These are phyloP conservation scores for cucumber (Cucumis sativus) DNA, from an alignment of 306 rosid genomes.

Conservation along the genomic window DNA sequence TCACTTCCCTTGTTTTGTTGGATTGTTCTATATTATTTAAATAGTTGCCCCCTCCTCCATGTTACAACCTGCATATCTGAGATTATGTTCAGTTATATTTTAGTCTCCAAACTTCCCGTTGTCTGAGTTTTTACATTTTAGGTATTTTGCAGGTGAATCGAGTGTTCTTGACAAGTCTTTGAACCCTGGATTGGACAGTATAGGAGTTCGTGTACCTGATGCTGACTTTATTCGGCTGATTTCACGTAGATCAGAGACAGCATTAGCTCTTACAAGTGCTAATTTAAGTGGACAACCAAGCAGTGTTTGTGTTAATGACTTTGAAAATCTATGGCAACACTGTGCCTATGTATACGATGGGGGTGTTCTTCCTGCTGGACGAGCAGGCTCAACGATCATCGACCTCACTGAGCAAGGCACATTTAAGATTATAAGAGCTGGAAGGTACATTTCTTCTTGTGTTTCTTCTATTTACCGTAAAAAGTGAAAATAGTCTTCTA, in stretches of 20 bases:
- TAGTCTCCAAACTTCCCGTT: not conserved
- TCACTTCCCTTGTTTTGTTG: not conserved
- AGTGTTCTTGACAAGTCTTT: conserved; percentile 74
- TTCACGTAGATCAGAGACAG: conserved; percentile 60
- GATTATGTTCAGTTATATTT: not conserved
- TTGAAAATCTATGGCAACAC: conserved; percentile 69
- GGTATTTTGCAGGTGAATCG: conserved; percentile 56
- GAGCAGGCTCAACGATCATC: conserved; percentile 80
- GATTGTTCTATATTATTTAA: not conserved
- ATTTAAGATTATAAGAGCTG: conserved; percentile 76
- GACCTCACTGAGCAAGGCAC: conserved; percentile 54
- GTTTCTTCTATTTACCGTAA: not conserved
- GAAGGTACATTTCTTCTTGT: conserved; percentile 47
- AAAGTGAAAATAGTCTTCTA: not conserved
- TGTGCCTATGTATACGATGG: conserved; percentile 75
- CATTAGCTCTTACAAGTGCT: conserved; percentile 88
- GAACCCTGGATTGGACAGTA: conserved; percentile 80
- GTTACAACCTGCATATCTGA: not conserved
- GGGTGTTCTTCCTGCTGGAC: conserved; percentile 76
- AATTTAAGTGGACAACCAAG: conserved; percentile 84
- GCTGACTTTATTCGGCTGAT: conserved; percentile 64
- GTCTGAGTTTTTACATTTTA: conserved; percentile 10
- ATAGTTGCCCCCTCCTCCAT: not conserved
- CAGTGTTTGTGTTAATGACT: conserved; percentile 66
- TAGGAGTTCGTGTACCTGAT: conserved; percentile 88